Evolutionary conservation across 768 basidiomycete genomes (phyloP).

Genomic region (Rhodotorula taiwanensis): DNA sequence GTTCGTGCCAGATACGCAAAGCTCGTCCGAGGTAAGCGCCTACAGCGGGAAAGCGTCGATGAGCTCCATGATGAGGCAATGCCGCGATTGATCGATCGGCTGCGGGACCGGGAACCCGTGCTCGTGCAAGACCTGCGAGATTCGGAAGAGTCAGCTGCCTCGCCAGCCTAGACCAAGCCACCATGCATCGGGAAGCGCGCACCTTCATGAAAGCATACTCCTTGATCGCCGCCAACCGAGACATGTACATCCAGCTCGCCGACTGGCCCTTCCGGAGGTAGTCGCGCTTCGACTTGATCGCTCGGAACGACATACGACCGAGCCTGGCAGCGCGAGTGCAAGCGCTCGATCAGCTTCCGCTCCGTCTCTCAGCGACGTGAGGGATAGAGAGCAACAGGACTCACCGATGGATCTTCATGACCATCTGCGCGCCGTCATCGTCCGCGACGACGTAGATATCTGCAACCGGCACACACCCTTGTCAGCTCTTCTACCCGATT

Average conservation of each 20-base stretch:
- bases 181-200: too few relatives aligned
- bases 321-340: constrained; percentile 53
- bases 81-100: constrained; percentile 89
- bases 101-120: constrained; percentile 87
- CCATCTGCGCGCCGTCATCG: constrained; percentile 72
- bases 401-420: constrained; percentile 88
- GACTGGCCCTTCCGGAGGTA: constrained; percentile 92
- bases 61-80: constrained; percentile 92
- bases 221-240: constrained; percentile 87
- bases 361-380: not conserved
- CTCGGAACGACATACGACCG: constrained; percentile 93
- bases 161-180: too few relatives aligned
- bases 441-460: constrained; percentile 89
- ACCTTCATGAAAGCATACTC: constrained; percentile 99
- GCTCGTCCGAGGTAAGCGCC: constrained; percentile 39
- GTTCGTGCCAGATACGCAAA: not conserved
- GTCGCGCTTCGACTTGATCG: constrained; percentile 92
- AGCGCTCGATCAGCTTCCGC: not conserved
- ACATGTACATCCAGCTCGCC: constrained; percentile 99
- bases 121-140: constrained; percentile 70
- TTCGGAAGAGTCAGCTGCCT: too few relatives aligned
- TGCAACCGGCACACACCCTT: constrained; percentile 40
- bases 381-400: constrained; percentile 22
- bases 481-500: not conserved
- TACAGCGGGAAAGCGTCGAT: constrained; percentile 92